Evolutionary conservation across 257 asterid species (phyloP), one percentile per base, ranked within the genome.

Genomic region (Solanum chiquidenum): DNA sequence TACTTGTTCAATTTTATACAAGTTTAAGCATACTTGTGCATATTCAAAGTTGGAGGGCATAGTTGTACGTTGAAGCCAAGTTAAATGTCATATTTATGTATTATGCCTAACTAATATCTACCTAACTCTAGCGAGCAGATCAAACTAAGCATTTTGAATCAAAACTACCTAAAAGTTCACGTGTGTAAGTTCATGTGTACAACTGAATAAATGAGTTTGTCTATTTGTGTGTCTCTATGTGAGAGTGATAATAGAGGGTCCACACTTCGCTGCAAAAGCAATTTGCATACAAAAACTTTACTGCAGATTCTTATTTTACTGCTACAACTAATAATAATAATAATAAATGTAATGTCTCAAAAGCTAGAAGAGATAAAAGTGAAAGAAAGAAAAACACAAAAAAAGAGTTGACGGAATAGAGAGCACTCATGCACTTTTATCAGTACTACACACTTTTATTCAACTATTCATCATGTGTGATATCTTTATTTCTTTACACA

Each of bases 351-450:
- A 79, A 85, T 88, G 68, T 88, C 92, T 55, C 89, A 87, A 35
- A 35, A 38, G 27, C 25, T 34, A 69, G 25, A 79, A 79, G 64
- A 46, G 27, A 90, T 33, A 72, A 72, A 74, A 74, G 52, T 74
- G 52, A 74, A 66, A 44, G 37, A 74, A 35, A 75, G 79, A 90
- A 88, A 87, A 92, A 92, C 88, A 90, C 85, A 86, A 84, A 91
- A 75, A 76, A 55, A 91, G 95, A 93, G 94, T 90, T 91, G 94
- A 92, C 89, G 86, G 66, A 88, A 86, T 88, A 87, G 66, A 85
- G 34, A 64, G 73, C 25, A 72, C 16, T 71, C 84, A 44, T 79
- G 64, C 66, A 79, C 86, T 82, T 82, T 82, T 52, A 49, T 82
- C 20, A 82, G 44, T 82, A 29, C 62, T 80, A n/a, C 69, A 42